A percentile compares a stretch with the other conserved stretches of the same genome.
Conservation (phyloP, 2,329 filamentous ascomycete species). For the Elsinoe perseae region DNA sequence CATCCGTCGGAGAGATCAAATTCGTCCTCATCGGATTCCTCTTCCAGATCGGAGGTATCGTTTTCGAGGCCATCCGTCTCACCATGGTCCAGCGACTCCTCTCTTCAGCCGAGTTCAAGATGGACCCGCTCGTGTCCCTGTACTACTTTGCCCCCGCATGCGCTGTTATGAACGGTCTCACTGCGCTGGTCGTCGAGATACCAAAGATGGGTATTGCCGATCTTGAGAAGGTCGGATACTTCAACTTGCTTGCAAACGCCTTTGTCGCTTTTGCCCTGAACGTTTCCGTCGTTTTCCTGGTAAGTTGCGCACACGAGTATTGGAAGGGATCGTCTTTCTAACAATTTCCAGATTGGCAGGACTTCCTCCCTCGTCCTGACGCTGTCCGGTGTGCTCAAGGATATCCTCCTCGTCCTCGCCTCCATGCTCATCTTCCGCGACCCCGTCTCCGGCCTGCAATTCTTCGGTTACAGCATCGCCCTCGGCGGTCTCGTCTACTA, state of each 20-base stretch:
- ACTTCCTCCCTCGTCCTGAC: conserved; percentile 24
- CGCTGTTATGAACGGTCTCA: conserved; percentile 20
- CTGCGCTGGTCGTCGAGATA: conserved; percentile 19
- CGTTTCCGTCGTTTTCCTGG: conserved; percentile 21
- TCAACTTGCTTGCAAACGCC: conserved; percentile 20
- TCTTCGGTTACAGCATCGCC: conserved; percentile 46
- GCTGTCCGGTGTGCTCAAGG: conserved; percentile 23
- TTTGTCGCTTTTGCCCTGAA: conserved; percentile 21
- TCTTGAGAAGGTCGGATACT: conserved; percentile 19
- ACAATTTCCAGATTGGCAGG: conserved; percentile 20
- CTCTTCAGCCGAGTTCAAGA: conserved; percentile 21
- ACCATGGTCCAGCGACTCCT: conserved; percentile 21
- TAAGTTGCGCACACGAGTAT: conserved; percentile 13
- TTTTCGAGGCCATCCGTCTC: conserved; percentile 21
- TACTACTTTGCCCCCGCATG: conserved; percentile 24
- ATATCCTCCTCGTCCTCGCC: conserved; percentile 23
- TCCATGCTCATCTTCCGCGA: conserved; percentile 23
- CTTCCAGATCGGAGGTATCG: conserved; percentile 20
- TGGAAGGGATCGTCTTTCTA: not conserved
- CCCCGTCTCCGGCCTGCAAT: conserved; percentile 20
- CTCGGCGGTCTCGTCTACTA: conserved; percentile 63
- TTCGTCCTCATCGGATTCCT: conserved; percentile 21
- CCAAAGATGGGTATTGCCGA: conserved; percentile 19
- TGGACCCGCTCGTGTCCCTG: conserved; percentile 23
- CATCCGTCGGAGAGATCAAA: conserved; percentile 22